Base-by-base conservation (phyloP, 352 stramenopile species). In the Phytophthora melonis region DNA sequence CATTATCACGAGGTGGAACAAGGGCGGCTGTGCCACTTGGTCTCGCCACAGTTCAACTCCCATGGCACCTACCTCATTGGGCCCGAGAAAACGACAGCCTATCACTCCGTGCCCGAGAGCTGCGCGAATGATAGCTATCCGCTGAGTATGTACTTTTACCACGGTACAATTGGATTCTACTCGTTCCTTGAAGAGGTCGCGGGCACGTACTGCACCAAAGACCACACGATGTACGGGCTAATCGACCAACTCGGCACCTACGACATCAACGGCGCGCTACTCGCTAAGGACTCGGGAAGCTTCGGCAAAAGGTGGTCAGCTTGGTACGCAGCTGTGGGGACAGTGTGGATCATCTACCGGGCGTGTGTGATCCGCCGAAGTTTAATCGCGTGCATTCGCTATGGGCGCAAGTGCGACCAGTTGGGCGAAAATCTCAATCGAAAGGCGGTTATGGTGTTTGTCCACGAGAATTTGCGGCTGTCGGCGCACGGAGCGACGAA, bases 401-500 rank as follows among this genome's bases (percentile, higher is more conserved):
- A 68, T 59, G 68, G 49, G 7, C 23, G 10, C 6, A 7, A 68
- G n/a, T n/a, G 67, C 60, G 1, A 21, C n/a, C 3, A 60, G 10
- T 52, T 62, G 8, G 13, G 52, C 10, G 59, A 76, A n/a, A 11
- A 13, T 5, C 39, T 79, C 5, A 27, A 45, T 10, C 23, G 72
- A 8, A 52, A 56, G 43, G 41, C 65, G 6, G 68, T 59, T 1
- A 65, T 77, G 34, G 63, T 79, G 11, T 79, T 74, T 39, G 53
- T 72, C 19, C 58, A 79, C 18, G 72, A 79, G 34, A 74, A 41
- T 57, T 61, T 74, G 45, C n/a, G 68, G 4, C 16, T 79, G 16
- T 65, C 58, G 16, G 68, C 72, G 18, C 72, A 79, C 19, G 63
- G 68, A 6, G 68, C 63, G 25, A 78, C 43, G 3, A 81, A 78